Conservation (phyloP, 148 eudicot species). For the Chenopodium album region DNA sequence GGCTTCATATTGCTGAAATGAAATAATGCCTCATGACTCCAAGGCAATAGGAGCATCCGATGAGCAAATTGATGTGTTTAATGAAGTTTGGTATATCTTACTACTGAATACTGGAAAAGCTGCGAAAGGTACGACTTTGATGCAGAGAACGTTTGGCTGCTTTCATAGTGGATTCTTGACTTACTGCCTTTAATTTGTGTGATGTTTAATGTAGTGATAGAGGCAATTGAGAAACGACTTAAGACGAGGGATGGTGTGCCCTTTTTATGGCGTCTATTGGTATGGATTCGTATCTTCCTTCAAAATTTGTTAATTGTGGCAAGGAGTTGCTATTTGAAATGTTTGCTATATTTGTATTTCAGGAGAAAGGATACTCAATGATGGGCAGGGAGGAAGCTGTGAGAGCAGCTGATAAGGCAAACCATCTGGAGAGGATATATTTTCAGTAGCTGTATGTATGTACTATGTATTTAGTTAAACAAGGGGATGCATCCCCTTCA, state of each 20-base stretch:
- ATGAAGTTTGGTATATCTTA: slow-evolving; percentile 67
- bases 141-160: neutral
- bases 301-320: neutral
- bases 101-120: slow-evolving; percentile 70
- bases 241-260: slow-evolving; percentile 62
- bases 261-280: slow-evolving; percentile 84
- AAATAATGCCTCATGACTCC: slow-evolving; percentile 3
- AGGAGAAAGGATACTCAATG: slow-evolving; percentile 66
- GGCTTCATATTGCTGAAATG: neutral
- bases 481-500: neutral
- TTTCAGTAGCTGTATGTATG: slow-evolving; percentile 21
- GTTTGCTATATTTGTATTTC: slow-evolving; percentile 5
- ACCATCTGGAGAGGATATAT: slow-evolving; percentile 49
- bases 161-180: neutral
- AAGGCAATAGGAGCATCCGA: slow-evolving; percentile 92
- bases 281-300: slow-evolving; percentile 18
- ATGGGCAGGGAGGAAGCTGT: slow-evolving; percentile 58
- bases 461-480: neutral
- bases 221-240: slow-evolving; percentile 51
- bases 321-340: neutral
- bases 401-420: slow-evolving; percentile 49
- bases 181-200: neutral
- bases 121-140: slow-evolving; percentile 40
- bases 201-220: slow-evolving; percentile 38
- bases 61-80: slow-evolving; percentile 87